These are phyloP conservation scores for Epichloe brachyelytri DNA, from an alignment of 2,329 filamentous ascomycete species.

Conservation along the genomic window DNA sequence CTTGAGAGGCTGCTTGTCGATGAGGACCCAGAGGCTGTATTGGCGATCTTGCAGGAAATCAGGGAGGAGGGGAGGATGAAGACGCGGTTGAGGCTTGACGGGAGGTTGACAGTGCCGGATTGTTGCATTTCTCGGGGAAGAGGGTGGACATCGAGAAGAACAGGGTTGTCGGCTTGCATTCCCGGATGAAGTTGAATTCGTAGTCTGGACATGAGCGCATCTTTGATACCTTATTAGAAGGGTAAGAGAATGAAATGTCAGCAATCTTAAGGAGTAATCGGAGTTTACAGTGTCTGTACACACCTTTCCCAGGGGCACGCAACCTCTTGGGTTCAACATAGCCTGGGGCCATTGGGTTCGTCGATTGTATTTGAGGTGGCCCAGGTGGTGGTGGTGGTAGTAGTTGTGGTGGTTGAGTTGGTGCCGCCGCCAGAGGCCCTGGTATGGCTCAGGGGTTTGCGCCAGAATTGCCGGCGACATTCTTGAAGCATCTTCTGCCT, in stretches of 20 bases:
- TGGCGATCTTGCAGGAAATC: conserved; percentile 51
- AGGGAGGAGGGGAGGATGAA: conserved; percentile 55
- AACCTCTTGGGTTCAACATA: conserved; percentile 24
- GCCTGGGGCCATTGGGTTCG: conserved; percentile 16
- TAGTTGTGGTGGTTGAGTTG: conserved; percentile 7
- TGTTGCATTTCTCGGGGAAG: conserved; percentile 55
- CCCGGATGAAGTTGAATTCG: conserved; percentile 55
- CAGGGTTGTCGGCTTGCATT: conserved; percentile 47
- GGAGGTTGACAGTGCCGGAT: conserved; percentile 58
- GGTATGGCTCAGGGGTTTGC: conserved; percentile 9
- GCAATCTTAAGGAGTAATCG: not conserved
- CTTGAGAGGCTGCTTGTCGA: conserved; percentile 52
- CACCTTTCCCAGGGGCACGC: conserved; percentile 32
- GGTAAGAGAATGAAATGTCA: not conserved
- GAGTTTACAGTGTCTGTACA: not conserved
- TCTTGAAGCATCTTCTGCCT: conserved; percentile 22
- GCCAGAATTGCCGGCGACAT: conserved; percentile 15
- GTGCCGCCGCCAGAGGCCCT: conserved; percentile 4
- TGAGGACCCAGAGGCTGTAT: conserved; percentile 63
- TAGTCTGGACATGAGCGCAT: conserved; percentile 56
- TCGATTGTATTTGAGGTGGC: conserved; percentile 13
- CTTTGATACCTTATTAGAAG: conserved; percentile 28
- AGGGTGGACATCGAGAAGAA: conserved; percentile 51
- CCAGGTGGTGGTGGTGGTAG: conserved; percentile 9
- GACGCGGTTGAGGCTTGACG: conserved; percentile 53